These are phyloP conservation scores for Globisporangium sylvaticum DNA, from an alignment of 352 stramenopile genomes.

Conservation along the genomic window DNA sequence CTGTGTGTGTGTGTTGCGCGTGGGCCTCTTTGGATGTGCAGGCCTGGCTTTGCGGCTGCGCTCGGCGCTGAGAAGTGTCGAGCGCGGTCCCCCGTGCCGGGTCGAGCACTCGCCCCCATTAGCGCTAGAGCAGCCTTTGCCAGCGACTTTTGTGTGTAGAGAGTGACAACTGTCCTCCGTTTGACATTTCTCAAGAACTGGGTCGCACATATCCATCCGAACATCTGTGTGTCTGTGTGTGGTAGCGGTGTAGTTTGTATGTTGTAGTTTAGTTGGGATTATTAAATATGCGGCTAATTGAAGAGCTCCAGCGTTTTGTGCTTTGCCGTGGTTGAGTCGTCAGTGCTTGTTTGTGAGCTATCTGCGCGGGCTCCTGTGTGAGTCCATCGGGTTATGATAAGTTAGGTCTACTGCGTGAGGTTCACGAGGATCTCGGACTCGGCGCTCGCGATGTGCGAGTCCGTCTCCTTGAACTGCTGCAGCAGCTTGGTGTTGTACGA, in stretches of 20 bases:
- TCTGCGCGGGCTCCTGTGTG: background rate
- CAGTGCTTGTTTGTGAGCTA: background rate
- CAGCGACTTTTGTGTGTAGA: conserved; percentile 79
- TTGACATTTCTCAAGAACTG: conserved; percentile 80
- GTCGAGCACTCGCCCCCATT: conserved; percentile 21
- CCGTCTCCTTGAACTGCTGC: conserved; percentile 59
- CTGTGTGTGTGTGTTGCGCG: conserved; percentile 14
- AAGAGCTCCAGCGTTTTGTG: background rate
- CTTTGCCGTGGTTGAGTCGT: background rate
- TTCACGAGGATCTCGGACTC: conserved; percentile 32
- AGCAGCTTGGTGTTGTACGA: conserved; percentile 88
- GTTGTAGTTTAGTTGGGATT: conserved; percentile 3
- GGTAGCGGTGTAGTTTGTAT: background rate
- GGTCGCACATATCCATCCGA: conserved; percentile 40
- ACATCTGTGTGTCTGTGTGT: background rate
- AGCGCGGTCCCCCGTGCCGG: conserved; percentile 22
- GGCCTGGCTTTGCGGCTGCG: conserved; percentile 9
- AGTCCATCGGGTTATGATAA: background rate
- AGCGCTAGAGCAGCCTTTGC: conserved; percentile 43
- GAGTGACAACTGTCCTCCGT: conserved; percentile 43
- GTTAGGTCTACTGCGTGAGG: conserved; percentile 22
- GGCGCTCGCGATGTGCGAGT: conserved; percentile 31
- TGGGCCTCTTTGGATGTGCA: conserved; percentile 7
- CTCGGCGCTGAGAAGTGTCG: conserved; percentile 26
- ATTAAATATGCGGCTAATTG: conserved; percentile 2